phyloP scores from a whole-genome alignment of 1,284 basidiomycete genomes.

The Cryptococcus sp. region DNA sequence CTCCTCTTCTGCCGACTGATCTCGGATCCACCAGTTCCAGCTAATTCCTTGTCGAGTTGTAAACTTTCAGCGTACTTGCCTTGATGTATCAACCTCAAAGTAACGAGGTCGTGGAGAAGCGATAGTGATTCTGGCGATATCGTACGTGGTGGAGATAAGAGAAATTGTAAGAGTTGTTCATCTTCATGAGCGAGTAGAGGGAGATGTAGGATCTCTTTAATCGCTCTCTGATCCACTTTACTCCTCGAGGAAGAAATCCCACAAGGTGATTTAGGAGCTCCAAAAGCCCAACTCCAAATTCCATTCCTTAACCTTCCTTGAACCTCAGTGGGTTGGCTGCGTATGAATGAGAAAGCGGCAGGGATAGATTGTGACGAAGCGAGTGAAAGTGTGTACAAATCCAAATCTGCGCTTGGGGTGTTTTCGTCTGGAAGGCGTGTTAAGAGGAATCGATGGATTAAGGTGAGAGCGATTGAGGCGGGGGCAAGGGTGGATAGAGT shows the following conservation, averaged over 20 bases:
- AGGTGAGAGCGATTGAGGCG: conserved; percentile 19
- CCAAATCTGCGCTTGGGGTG: not conserved
- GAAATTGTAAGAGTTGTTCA: conserved; percentile 35
- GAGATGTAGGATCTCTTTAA: conserved; percentile 38
- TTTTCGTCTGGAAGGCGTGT: conserved; percentile 6
- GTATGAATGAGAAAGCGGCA: conserved; percentile 26
- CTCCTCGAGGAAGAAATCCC: conserved; percentile 21
- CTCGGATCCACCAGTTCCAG: conserved; percentile 44
- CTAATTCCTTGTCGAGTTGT: conserved; percentile 61
- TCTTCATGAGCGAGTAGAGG: conserved; percentile 39
- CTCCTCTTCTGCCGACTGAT: conserved; percentile 52
- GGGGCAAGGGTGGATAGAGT: conserved; percentile 32
- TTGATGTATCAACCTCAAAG: conserved; percentile 68
- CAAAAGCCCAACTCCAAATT: conserved; percentile 39
- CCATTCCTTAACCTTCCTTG: conserved; percentile 20
- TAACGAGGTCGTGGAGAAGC: conserved; percentile 72
- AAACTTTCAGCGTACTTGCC: conserved; percentile 69
- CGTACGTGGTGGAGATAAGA: conserved; percentile 49
- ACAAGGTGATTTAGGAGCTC: conserved; percentile 22
- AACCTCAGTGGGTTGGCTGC: conserved; percentile 9
- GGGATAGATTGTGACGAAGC: conserved; percentile 21
- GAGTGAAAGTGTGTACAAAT: conserved; percentile 8
- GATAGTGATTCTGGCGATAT: conserved; percentile 55
- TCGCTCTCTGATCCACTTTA: conserved; percentile 22
- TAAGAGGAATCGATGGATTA: conserved; percentile 27